Base-by-base conservation (phyloP, 2,329 filamentous ascomycete genomes). In the Trichocomaceae sp. region DNA sequence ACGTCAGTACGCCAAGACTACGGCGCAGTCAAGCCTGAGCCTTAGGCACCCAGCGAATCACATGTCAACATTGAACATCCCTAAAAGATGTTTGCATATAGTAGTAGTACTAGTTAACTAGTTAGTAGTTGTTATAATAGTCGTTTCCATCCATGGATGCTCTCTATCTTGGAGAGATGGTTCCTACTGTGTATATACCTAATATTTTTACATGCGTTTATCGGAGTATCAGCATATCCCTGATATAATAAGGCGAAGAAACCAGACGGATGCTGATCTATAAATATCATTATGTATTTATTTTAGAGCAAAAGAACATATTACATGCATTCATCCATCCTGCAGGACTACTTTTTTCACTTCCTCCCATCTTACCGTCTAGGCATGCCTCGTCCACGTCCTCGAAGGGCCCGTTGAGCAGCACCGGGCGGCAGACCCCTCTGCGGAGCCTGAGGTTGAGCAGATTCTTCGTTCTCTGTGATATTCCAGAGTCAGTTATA, bases 321-420 rank as follows among this genome's bases (percentile, higher is more conserved):
- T 52, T 56, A 52, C 50, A 52, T 56, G 35, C 45, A 52, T 51
- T 37, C 37, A 48, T 51, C 45, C 37, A 48, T 41, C 41, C 7
- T 20, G 22, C 29, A 50, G 15, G 26, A 41, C 47, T 23, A 41
- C 19, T 47, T 53, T 57, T 59, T 58, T 58, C 23, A 26, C 23
- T 20, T 5, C n/a, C 6, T 41, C 17, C 39, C 5, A 20, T 20
- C 12, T 42, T 5, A 92, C 78, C 88, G 81, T 72, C 88, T 83
- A 23, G 93, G 92, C 90, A 97, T 93, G 35, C 90, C 90, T 55
- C 90, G 84, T 59, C 91, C 91, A 63, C 90, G 84, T 60, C 91
- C 90, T 57, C 87, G 82, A 62, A 97, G 75, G 42, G 90, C 92
- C 66, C 92, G 81, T 78, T 97, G 92, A 10, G 92, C 91, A 20